Conservation (phyloP, 805 yeast genomes). For the Candida dajiaensis region DNA sequence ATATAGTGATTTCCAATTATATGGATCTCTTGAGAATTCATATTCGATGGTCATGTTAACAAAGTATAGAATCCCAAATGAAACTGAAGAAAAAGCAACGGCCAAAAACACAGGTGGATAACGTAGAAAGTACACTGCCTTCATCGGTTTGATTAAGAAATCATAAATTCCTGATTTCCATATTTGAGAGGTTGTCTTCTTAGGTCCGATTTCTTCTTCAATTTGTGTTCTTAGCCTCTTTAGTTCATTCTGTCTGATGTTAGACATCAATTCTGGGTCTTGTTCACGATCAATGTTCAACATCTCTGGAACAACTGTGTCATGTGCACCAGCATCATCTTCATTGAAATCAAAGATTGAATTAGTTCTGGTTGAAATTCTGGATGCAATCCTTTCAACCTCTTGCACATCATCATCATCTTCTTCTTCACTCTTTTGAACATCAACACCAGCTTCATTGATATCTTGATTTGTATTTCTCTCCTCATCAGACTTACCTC, state of each 20-base stretch:
- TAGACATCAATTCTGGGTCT: neutral
- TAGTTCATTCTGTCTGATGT: conserved; percentile 15
- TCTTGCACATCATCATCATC: conserved; percentile 1
- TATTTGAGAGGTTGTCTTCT: conserved; percentile 13
- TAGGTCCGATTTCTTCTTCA: conserved; percentile 7
- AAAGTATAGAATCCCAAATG: conserved; percentile 65
- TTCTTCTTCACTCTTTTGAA: neutral
- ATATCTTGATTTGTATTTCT: neutral
- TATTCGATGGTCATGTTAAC: conserved; percentile 70
- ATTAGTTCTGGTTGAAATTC: conserved; percentile 15
- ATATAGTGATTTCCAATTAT: conserved; percentile 57
- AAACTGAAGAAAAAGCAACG: conserved; percentile 59
- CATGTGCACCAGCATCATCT: conserved; percentile 11
- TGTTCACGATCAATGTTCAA: conserved; percentile 11
- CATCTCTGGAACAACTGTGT: conserved; percentile 20
- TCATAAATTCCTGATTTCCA: conserved; percentile 34
- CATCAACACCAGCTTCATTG: conserved; percentile 2
- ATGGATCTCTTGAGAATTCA: conserved; percentile 58
- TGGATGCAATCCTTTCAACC: conserved; percentile 17
- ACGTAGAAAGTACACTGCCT: conserved; percentile 50
- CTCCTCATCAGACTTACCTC: conserved; percentile 3
- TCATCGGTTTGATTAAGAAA: conserved; percentile 51
- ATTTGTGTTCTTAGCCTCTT: conserved; percentile 20
- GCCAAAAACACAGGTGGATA: conserved; percentile 75
- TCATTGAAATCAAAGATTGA: conserved; percentile 14